Evolutionary conservation across 164 flowering plant genomes (phyloP).

Genomic region (Stephania cephalantha): DNA sequence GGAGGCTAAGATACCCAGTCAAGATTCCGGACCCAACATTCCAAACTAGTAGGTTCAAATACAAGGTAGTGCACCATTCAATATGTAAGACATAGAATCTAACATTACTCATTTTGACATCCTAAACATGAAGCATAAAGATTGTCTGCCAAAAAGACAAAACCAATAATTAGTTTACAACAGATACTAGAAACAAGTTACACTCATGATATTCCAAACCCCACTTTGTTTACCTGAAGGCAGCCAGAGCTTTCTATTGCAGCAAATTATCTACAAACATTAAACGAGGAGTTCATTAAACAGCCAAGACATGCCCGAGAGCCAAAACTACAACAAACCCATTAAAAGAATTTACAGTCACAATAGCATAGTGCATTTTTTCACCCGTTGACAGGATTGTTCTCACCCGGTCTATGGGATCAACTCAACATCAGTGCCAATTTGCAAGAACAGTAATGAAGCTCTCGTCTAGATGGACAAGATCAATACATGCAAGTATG

Average conservation of each 20-base stretch:
- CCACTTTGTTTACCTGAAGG: background rate
- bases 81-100: background rate
- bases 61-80: background rate
- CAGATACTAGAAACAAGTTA: background rate
- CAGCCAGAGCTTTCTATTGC: background rate
- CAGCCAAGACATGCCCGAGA: slow-evolving; percentile 1
- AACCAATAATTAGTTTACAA: background rate
- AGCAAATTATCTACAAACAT: slow-evolving; percentile 3
- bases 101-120: background rate
- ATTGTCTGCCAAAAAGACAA: background rate
- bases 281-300: background rate
- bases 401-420: background rate
- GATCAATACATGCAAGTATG: slow-evolving; percentile 11
- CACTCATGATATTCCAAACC: background rate
- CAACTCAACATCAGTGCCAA: background rate
- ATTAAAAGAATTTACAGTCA: background rate
- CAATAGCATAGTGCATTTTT: background rate
- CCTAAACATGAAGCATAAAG: background rate
- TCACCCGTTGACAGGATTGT: slow-evolving; percentile 1
- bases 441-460: slow-evolving; percentile 3
- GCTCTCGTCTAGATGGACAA: slow-evolving; percentile 9
- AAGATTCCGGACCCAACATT: background rate
- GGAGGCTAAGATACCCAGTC: background rate
- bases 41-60: background rate
- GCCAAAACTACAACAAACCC: background rate